Evolutionary conservation across 2,329 filamentous ascomycete genomes (phyloP), one percentile per base, ranked within the genome.

Genomic region (Colletotrichum cuscutae): DNA sequence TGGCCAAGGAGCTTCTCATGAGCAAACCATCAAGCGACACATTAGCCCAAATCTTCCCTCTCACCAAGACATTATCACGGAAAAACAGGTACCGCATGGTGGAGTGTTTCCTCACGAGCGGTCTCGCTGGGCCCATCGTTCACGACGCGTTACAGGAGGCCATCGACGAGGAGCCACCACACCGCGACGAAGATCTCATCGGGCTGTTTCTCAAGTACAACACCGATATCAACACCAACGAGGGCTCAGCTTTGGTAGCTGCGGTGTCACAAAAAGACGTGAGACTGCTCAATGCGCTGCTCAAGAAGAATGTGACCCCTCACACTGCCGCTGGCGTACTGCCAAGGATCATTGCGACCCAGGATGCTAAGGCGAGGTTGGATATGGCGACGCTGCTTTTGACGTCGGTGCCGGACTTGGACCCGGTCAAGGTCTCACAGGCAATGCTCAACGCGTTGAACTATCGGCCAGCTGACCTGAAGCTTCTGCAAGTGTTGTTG

Each of bases 151-250:
- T 91, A 2, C 86, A 89, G 71, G 84, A 86, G 28, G 86, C 86
- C n/a, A 86, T 90, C 54, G 83, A 84, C 15, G 86, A 89, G 54
- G 81, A 84, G 13, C 82, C 83, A 1, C 82, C 84, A 0, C 81
- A 82, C 53, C 82, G 87, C 49, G 89, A 91, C 52, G 84, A 86
- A 54, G 82, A 83, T 1, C 79, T 91, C 12, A 87, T 91, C 66
- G 82, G 84, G 7, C 81, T 91, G 5, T 79, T 91, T 4, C 80
- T 91, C 5, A 82, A 84, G 2, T 82, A 89, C 72, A 85, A 87
- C 15, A 87, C 87, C 4, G 88, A 90, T 60, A 83, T 89, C 49
- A 89, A 89, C 74, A 88, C 86, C 66, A 86, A 87, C 54, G 84
- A 86, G 30, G 87, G 88, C 0, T 81, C 84, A n/a, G 85, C 84